Evolutionary conservation across 108 stramenopile genomes (phyloP).

Genomic region (Ochromonas danica): DNA sequence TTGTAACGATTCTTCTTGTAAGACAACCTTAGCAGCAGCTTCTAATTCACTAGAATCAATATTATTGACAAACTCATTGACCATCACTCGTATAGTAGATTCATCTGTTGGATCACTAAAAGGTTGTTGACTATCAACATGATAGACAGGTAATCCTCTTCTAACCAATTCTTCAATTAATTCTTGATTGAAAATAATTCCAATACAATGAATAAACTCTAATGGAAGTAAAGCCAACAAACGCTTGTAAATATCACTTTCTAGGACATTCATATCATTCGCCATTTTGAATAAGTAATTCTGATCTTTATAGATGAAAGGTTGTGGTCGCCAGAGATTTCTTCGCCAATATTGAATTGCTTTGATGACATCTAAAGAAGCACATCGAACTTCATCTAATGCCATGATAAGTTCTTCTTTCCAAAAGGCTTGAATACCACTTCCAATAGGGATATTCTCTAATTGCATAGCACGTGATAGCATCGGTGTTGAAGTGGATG

Average conservation of each 20-base stretch:
- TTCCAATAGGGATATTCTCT: no score
- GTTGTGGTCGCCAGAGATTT: constrained; percentile 23
- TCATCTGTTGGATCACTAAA: not conserved
- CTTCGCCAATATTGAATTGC: constrained; percentile 21
- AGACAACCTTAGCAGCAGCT: constrained; percentile 5
- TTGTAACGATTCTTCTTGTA: constrained; percentile 8
- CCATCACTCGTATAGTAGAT: not conserved
- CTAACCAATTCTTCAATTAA: not conserved
- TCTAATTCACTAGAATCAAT: not conserved
- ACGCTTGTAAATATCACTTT: not conserved
- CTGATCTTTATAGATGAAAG: not conserved
- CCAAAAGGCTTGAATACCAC: not conserved
- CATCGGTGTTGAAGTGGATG: not conserved
- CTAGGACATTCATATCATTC: constrained; percentile 27
- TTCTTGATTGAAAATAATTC: not conserved
- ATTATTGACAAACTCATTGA: not conserved
- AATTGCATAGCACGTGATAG: not conserved
- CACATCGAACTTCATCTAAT: not conserved
- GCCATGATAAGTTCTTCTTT: constrained; percentile 26
- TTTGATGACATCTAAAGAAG: constrained; percentile 4
- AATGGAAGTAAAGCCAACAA: not conserved
- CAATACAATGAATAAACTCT: not conserved
- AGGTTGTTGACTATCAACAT: not conserved
- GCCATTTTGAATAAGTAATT: constrained; percentile 28
- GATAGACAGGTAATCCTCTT: not conserved